These are phyloP conservation scores for Hibiscus trionum DNA, from an alignment of 345 rosid genomes.

Conservation along the genomic window DNA sequence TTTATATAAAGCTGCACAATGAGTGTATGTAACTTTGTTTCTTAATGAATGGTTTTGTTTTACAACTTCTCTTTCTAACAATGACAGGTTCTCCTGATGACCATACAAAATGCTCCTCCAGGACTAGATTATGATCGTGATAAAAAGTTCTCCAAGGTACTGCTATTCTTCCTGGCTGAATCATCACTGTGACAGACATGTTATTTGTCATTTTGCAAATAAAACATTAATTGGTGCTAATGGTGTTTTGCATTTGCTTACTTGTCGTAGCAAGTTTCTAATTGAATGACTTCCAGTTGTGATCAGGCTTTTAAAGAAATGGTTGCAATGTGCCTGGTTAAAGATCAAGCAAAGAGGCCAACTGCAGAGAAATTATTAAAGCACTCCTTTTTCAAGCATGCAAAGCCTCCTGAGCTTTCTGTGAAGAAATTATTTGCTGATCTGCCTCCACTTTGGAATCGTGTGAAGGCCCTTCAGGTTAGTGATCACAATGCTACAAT, in stretches of 20 bases:
- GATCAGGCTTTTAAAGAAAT: conserved; percentile 99
- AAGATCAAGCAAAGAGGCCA: conserved; percentile 98
- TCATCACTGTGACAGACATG: not conserved
- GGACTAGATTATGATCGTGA: conserved; percentile 98
- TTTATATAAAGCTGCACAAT: not conserved
- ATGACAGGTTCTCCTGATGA: conserved; percentile 87
- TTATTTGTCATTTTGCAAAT: not conserved
- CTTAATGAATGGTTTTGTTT: not conserved
- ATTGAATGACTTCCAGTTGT: conserved; percentile 86
- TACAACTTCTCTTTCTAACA: not conserved
- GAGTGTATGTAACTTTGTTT: not conserved
- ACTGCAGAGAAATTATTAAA: conserved; percentile 90
- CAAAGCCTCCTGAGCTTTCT: conserved; percentile 82
- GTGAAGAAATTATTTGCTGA: conserved; percentile 70
- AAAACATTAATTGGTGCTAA: conserved; percentile 6
- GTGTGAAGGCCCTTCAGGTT: conserved; percentile 96
- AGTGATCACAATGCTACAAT: conserved; percentile 13
- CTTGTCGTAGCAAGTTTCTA: conserved; percentile 41
- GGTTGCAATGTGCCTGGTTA: conserved; percentile 99
- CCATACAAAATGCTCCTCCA: conserved; percentile 97
- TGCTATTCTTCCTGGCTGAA: conserved; percentile 59
- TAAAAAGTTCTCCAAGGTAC: conserved; percentile 97
- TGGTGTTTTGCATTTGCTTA: not conserved
- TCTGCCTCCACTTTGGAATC: conserved; percentile 83
- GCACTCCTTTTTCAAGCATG: conserved; percentile 85